Evolutionary conservation across 176 grass and related monocot genomes (phyloP).

Genomic region (Triticum aestivum): DNA sequence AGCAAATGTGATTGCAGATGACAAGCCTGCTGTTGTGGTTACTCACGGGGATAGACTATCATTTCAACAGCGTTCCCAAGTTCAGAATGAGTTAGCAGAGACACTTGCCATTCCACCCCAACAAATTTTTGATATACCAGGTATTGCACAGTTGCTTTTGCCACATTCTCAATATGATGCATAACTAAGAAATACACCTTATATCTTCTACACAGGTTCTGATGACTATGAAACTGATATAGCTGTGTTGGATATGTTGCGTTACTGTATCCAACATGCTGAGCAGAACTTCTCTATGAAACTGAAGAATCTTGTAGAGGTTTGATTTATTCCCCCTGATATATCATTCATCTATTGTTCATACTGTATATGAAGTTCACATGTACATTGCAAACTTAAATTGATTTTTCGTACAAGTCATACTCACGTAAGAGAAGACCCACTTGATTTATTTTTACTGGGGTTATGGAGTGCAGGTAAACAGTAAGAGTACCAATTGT

Average conservation of each 20-base stretch:
- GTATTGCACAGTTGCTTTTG: slow-evolving; percentile 17
- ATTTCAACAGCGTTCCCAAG: slow-evolving; percentile 28
- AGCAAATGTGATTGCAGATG: slow-evolving; percentile 45
- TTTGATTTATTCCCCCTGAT: slow-evolving; percentile 33
- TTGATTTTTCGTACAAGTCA: too few species aligned
- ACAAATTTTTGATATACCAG: slow-evolving; percentile 71
- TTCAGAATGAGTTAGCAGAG: slow-evolving; percentile 48
- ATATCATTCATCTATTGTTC: neutral
- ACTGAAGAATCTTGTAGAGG: slow-evolving; percentile 44
- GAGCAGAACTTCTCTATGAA: slow-evolving; percentile 62
- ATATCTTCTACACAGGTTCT: slow-evolving; percentile 42
- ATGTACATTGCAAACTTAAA: too few species aligned
- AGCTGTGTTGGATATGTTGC: slow-evolving; percentile 62
- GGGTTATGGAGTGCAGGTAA: neutral
- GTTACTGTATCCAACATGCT: slow-evolving; percentile 63
- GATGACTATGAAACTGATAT: slow-evolving; percentile 51
- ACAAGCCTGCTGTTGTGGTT: slow-evolving; percentile 61
- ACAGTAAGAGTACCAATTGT: neutral
- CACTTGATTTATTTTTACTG: neutral
- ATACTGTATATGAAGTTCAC: neutral
- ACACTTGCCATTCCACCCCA: slow-evolving; percentile 51
- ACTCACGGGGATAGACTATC: slow-evolving; percentile 58
- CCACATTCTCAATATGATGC: neutral
- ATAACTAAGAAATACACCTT: neutral
- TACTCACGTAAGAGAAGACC: neutral